Evolutionary conservation across 139 green algal genomes (phyloP).

Genomic region (Ettlia oleoabundans): DNA sequence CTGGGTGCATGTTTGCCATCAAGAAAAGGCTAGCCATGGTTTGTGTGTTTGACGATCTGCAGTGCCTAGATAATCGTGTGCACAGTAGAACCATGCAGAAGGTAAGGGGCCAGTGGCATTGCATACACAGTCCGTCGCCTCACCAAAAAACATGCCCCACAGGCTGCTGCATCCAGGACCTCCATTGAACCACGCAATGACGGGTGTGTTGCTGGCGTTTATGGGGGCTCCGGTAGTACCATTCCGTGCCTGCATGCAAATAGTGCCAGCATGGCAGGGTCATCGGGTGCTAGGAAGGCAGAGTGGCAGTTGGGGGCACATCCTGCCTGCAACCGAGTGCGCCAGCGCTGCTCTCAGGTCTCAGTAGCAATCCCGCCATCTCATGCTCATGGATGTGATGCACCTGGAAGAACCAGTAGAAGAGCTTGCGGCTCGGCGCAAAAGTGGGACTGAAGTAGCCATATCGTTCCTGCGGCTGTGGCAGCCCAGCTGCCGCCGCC

Average conservation of each 20-base stretch:
- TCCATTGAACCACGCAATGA: not conserved
- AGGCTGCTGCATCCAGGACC: slow-evolving; percentile 6
- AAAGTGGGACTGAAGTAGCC: not conserved
- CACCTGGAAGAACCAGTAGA: slow-evolving; percentile 22
- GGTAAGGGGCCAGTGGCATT: too few species aligned
- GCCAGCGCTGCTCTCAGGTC: too few species aligned
- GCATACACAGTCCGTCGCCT: not conserved
- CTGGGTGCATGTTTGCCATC: too few species aligned
- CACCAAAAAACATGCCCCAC: slow-evolving; percentile 8
- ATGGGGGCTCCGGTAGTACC: not conserved
- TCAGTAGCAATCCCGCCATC: too few species aligned
- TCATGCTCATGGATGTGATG: too few species aligned
- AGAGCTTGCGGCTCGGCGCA: not conserved
- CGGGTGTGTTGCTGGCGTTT: not conserved
- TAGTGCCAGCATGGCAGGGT: not conserved
- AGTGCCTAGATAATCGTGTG: too few species aligned
- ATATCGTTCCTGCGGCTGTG: not conserved
- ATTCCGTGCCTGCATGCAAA: not conserved
- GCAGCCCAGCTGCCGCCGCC: not conserved
- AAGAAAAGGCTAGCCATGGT: too few species aligned
- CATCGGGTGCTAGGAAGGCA: not conserved
- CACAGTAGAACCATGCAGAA: too few species aligned
- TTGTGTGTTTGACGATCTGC: too few species aligned
- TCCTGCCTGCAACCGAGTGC: too few species aligned
- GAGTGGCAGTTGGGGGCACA: too few species aligned